Evolutionary conservation across 805 yeast species (phyloP).

Genomic region (Metahyphopichia silvanorum): DNA sequence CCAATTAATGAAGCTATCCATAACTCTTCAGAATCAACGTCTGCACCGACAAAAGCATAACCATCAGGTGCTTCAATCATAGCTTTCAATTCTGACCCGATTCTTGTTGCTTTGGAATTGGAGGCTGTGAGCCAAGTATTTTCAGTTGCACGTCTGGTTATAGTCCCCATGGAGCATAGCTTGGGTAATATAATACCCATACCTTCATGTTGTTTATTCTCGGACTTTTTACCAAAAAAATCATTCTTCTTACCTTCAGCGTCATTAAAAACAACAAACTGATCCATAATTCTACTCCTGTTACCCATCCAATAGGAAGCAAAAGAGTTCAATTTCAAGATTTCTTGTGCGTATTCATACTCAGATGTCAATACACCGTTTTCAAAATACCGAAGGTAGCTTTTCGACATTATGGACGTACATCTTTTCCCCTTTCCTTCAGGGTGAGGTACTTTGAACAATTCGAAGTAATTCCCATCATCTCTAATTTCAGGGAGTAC

Average conservation of each 20-base stretch:
- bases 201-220: conserved; percentile 18
- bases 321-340: conserved; percentile 69
- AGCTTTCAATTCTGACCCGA: conserved; percentile 93
- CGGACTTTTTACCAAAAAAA: conserved; percentile 24
- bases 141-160: conserved; percentile 94
- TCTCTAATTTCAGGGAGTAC: conserved; percentile 20
- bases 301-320: conserved; percentile 94
- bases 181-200: conserved; percentile 81
- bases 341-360: conserved; percentile 69
- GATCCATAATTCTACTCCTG: conserved; percentile 77
- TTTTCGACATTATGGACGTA: conserved; percentile 73
- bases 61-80: conserved; percentile 85
- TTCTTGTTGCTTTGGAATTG: conserved; percentile 78
- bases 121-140: conserved; percentile 98
- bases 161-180: conserved; percentile 90
- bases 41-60: conserved; percentile 94
- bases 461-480: conserved; percentile 24
- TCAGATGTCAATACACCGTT: conserved; percentile 69
- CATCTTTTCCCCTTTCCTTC: conserved; percentile 75
- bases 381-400: conserved; percentile 69
- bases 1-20: conserved; percentile 98
- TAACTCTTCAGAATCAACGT: conserved; percentile 95
- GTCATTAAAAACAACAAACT: conserved; percentile 70
- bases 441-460: conserved; percentile 84
- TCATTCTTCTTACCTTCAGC: conserved; percentile 17